Evolutionary conservation across 306 rosid genomes (phyloP).

Genomic region (Rosa persica): DNA sequence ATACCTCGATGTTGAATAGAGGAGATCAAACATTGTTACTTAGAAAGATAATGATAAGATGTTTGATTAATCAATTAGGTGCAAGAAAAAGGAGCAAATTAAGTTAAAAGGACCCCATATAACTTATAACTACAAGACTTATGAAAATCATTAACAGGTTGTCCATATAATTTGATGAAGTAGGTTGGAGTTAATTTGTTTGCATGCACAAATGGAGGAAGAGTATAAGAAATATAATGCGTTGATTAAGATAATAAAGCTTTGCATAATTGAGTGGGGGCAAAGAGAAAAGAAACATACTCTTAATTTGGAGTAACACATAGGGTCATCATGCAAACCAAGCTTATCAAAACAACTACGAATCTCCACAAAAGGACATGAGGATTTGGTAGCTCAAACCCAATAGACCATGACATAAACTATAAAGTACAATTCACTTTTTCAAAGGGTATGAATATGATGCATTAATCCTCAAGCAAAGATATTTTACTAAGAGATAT

Average conservation of each 20-base stretch:
- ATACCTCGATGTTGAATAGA: not conserved
- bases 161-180: slow-evolving; percentile 21
- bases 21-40: not conserved
- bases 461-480: slow-evolving; percentile 7
- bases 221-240: slow-evolving; percentile 21
- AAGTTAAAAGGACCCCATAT: slow-evolving; percentile 1
- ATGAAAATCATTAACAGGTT: not conserved
- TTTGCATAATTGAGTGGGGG: slow-evolving; percentile 40
- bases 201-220: slow-evolving; percentile 27
- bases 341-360: slow-evolving; percentile 19
- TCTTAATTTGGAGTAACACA: slow-evolving; percentile 45
- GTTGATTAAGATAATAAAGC: slow-evolving; percentile 22
- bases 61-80: not conserved
- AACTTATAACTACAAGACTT: not conserved
- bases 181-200: slow-evolving; percentile 34
- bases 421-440: slow-evolving; percentile 1
- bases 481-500: not conserved
- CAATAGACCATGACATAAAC: slow-evolving; percentile 30
- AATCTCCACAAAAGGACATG: slow-evolving; percentile 51
- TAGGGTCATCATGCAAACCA: slow-evolving; percentile 41
- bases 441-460: not conserved
- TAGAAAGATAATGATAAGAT: not conserved
- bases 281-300: slow-evolving; percentile 8
- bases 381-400: slow-evolving; percentile 66
- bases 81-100: not conserved